These are phyloP conservation scores for Dictyostelium intermedium DNA, from an alignment of 78 protist genomes.

Conservation along the genomic window DNA sequence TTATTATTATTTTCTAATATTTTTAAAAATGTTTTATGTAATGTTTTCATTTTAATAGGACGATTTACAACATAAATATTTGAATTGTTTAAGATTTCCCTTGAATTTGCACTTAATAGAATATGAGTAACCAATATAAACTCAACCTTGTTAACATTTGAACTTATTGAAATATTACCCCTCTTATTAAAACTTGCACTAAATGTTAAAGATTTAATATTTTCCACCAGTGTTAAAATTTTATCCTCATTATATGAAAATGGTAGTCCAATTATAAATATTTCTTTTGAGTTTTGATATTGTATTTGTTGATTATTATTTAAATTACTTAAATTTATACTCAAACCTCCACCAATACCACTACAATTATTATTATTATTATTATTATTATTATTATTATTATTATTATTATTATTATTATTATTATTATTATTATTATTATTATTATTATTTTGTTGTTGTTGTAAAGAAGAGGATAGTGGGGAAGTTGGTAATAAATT, in stretches of 20 bases:
- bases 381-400: too few relatives aligned
- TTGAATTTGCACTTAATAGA: background rate
- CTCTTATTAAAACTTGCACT: background rate
- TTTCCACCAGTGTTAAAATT: conserved; percentile 6
- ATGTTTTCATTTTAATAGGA: conserved; percentile 5
- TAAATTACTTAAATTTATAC: background rate
- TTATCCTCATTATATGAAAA: conserved; percentile 26
- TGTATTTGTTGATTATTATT: background rate
- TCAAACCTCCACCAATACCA: background rate
- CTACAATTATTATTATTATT: too few relatives aligned
- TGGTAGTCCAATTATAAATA: conserved; percentile 34
- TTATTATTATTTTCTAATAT: background rate
- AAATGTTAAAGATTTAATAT: conserved; percentile 2
- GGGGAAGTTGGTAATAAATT: background rate
- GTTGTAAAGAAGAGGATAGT: background rate
- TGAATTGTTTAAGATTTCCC: background rate
- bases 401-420: too few relatives aligned
- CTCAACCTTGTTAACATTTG: conserved; percentile 7
- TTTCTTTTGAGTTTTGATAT: background rate
- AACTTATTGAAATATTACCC: background rate
- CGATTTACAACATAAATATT: conserved; percentile 14
- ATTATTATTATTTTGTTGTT: too few relatives aligned
- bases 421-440: too few relatives aligned
- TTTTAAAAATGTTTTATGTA: conserved; percentile 1
- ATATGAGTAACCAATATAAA: conserved; percentile 30